Percentiles rank a stretch among this genome's conserved stretches.
Evolutionary conservation across 2,329 filamentous ascomycete genomes (phyloP).

Genomic region (Colletotrichum musicola): DNA sequence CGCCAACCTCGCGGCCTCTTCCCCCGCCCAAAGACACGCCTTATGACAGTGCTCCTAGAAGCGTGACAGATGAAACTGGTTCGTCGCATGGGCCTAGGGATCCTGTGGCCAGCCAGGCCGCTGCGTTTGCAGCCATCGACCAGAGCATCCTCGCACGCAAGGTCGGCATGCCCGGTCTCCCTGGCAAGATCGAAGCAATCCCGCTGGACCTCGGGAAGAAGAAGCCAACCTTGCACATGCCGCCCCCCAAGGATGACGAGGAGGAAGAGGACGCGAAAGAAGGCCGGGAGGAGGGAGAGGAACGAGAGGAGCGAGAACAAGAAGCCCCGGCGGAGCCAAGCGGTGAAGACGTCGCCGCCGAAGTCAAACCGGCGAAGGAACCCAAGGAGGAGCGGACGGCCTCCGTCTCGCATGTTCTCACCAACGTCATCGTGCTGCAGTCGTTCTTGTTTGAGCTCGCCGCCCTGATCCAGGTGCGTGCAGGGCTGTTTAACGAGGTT

Average conservation of each 20-base stretch:
- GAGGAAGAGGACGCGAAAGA: conserved; percentile 46
- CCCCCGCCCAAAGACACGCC: conserved; percentile 59
- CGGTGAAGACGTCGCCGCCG: conserved; percentile 41
- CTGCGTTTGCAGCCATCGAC: conserved; percentile 73
- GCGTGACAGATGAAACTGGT: conserved; percentile 42
- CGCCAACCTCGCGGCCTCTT: conserved; percentile 51
- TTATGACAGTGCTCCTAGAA: conserved; percentile 51
- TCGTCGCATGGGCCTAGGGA: conserved; percentile 32
- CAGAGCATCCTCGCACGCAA: conserved; percentile 70
- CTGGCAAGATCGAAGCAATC: conserved; percentile 59
- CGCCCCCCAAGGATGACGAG: conserved; percentile 42
- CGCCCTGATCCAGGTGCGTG: conserved; percentile 79
- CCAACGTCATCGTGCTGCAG: conserved; percentile 83
- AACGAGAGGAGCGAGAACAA: conserved; percentile 38
- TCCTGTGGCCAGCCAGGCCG: conserved; percentile 63
- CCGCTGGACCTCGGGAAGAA: conserved; percentile 60
- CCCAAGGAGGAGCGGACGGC: conserved; percentile 57
- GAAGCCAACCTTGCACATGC: conserved; percentile 36
- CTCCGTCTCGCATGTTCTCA: conserved; percentile 82
- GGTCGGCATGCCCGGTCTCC: conserved; percentile 66
- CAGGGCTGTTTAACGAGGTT: conserved; percentile 82
- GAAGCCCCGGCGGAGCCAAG: conserved; percentile 38
- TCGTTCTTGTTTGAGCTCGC: conserved; percentile 84
- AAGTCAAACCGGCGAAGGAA: conserved; percentile 44
- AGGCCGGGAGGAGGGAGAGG: conserved; percentile 41